Base-by-base conservation (phyloP, 2,329 filamentous ascomycete genomes). In the Ophiognomonia clavigignenti-juglandacearum region DNA sequence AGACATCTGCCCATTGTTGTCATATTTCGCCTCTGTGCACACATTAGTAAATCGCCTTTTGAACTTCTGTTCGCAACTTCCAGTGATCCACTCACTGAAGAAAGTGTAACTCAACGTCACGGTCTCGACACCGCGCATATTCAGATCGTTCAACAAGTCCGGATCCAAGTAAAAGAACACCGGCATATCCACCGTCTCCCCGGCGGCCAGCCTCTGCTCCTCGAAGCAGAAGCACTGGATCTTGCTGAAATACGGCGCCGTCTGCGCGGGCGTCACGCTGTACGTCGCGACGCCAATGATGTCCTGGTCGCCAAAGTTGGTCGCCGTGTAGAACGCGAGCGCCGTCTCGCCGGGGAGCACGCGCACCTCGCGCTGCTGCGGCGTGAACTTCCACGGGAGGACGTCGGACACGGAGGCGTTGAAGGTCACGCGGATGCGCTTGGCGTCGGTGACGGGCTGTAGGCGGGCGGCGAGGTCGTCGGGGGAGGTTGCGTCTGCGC, bases 221-320 rank as follows among this genome's bases (percentile, higher is more conserved):
- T 98, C 93, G 60, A 98, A 98, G 68, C 93, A 98, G 68, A 98
- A 98, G 63, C 93, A 98, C 68, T 98, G 93, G 38, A 98, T 98
- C 78, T 98, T 98, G 79, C 88, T 95, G 64, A 98, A 98, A 66
- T 98, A 98, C 1, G 89, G 91, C 36, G 93, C 92, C 37, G 95
- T 91, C 69, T 98, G 93, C 4, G 82, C 93, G 0, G 93, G 93
- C 3, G 92, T 96, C 24, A 98, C 95, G 61, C 88, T 95, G 69
- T 98, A 98, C 7, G 93, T 98, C 10, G 93, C 93, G 36, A 98
- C 91, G 39, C 93, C 93, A 60, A 98, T 97, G 58, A 98, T 97
- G 71, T 98, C 95, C 54, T 86, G 81, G 54, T 88, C 80, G 51
- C 87, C 88, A 55, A 82, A 85, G 72, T 98, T 98, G 47, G 90